These are phyloP conservation scores for Colletotrichum sp. DNA, from an alignment of 2,329 filamentous ascomycete species.

Conservation along the genomic window DNA sequence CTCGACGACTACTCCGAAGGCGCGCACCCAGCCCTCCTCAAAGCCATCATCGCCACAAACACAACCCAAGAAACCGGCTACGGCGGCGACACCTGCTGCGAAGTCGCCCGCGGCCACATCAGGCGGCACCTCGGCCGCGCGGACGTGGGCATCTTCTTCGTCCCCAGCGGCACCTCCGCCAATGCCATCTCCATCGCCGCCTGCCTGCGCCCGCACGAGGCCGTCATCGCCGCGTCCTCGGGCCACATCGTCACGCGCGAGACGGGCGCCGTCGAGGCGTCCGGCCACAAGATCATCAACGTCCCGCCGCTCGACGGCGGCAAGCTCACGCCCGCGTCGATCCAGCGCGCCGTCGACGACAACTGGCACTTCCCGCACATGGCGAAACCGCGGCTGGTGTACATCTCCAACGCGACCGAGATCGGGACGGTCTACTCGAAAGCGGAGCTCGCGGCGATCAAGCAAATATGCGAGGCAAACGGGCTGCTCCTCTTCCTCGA, in stretches of 20 bases:
- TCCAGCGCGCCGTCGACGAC: slow-evolving; percentile 47
- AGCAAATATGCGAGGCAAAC: slow-evolving; percentile 44
- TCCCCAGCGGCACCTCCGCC: slow-evolving; percentile 56
- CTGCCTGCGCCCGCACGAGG: slow-evolving; percentile 54
- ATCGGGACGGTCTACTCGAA: slow-evolving; percentile 53
- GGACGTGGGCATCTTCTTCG: slow-evolving; percentile 54
- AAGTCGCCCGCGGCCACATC: slow-evolving; percentile 46
- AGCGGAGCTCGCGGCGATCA: slow-evolving; percentile 45
- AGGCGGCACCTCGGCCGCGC: slow-evolving; percentile 27
- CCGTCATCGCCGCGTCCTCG: slow-evolving; percentile 53
- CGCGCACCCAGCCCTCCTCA: slow-evolving; percentile 53
- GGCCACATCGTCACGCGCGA: slow-evolving; percentile 56
- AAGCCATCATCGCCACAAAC: slow-evolving; percentile 50
- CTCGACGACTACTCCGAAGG: slow-evolving; percentile 59
- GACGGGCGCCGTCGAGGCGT: slow-evolving; percentile 56
- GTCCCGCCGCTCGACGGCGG: slow-evolving; percentile 47
- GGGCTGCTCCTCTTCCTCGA: slow-evolving; percentile 51
- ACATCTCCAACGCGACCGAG: slow-evolving; percentile 58
- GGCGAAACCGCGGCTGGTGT: slow-evolving; percentile 55
- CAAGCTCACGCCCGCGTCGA: slow-evolving; percentile 49
- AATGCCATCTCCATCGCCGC: slow-evolving; percentile 58
- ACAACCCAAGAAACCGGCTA: slow-evolving; percentile 51
- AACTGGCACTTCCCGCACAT: slow-evolving; percentile 58
- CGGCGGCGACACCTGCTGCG: slow-evolving; percentile 49
- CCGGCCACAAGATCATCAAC: slow-evolving; percentile 56